phyloP scores from a whole-genome alignment of 2,329 filamentous ascomycete species.

The Neofusicoccum umdonicola region DNA sequence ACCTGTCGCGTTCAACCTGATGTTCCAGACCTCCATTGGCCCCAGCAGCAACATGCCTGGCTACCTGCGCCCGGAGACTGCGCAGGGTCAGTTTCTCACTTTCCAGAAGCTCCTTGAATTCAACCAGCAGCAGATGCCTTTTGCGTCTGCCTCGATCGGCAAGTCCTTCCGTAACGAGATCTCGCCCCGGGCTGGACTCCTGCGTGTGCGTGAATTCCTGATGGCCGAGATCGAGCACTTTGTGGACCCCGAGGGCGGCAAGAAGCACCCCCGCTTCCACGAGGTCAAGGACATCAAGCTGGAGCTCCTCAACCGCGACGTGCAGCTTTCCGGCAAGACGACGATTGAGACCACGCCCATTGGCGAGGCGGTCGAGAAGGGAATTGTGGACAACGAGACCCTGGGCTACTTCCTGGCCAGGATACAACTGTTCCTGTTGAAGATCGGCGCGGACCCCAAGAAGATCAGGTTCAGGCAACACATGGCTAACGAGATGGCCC shows the following conservation, averaged over 20 bases:
- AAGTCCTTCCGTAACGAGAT: constrained; percentile 99
- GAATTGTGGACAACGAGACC: constrained; percentile 93
- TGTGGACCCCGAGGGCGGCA: constrained; percentile 89
- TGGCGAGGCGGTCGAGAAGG: constrained; percentile 78
- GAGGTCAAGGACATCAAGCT: constrained; percentile 84
- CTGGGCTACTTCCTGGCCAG: constrained; percentile 95
- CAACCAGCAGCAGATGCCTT: constrained; percentile 93
- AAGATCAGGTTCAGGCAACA: constrained; percentile 98
- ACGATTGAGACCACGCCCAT: constrained; percentile 70
- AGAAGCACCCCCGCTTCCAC: constrained; percentile 86
- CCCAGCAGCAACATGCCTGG: constrained; percentile 83
- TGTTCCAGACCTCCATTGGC: constrained; percentile 96
- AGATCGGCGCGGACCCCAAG: constrained; percentile 78
- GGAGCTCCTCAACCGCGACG: constrained; percentile 77
- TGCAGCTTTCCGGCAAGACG: constrained; percentile 84
- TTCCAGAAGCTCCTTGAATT: constrained; percentile 95
- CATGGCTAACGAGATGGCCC: constrained; percentile 87
- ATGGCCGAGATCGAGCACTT: constrained; percentile 99
- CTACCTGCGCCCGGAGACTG: constrained; percentile 89
- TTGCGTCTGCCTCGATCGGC: constrained; percentile 94
- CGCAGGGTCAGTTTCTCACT: constrained; percentile 96
- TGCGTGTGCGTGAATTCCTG: constrained; percentile 93
- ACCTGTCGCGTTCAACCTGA: constrained; percentile 93
- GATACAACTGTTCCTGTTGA: constrained; percentile 85
- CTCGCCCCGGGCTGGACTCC: constrained; percentile 83